Percentiles rank a stretch among this genome's conserved stretches.
phyloP scores from a whole-genome alignment of 2,329 filamentous ascomycete species.

The Trichoderma aggressivum region DNA sequence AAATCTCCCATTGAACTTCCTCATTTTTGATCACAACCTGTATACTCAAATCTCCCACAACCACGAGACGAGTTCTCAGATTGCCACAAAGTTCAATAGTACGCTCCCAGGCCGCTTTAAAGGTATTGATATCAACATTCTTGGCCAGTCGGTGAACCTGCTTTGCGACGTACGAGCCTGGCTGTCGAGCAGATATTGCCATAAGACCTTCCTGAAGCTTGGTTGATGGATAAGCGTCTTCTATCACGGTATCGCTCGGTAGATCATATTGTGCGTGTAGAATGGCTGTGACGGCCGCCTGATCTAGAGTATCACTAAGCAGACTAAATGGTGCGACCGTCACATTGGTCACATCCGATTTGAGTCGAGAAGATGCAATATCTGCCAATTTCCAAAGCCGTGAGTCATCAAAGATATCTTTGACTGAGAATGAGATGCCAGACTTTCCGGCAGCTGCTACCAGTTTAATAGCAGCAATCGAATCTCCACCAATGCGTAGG shows the following conservation, averaged over 20 bases:
- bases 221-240: constrained; percentile 39
- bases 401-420: constrained; percentile 13
- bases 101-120: constrained; percentile 30
- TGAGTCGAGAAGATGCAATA: not conserved
- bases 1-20: not conserved
- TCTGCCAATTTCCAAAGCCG: constrained; percentile 2
- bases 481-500: constrained; percentile 36
- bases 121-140: constrained; percentile 24
- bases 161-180: constrained; percentile 35
- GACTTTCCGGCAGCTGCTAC: not conserved
- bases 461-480: constrained; percentile 21
- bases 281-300: not conserved
- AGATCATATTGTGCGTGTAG: not conserved
- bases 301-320: not conserved
- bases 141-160: constrained; percentile 24
- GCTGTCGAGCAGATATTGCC: constrained; percentile 29
- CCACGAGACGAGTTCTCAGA: constrained; percentile 20
- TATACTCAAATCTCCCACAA: not conserved
- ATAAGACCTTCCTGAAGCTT: constrained; percentile 40
- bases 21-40: not conserved
- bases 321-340: not conserved
- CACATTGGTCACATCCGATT: not conserved
- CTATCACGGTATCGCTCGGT: constrained; percentile 1
- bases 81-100: constrained; percentile 9
- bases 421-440: constrained; percentile 17